Evolutionary conservation across 495 filamentous ascomycete species (phyloP).

Genomic region (Aspergillus avenaceus): DNA sequence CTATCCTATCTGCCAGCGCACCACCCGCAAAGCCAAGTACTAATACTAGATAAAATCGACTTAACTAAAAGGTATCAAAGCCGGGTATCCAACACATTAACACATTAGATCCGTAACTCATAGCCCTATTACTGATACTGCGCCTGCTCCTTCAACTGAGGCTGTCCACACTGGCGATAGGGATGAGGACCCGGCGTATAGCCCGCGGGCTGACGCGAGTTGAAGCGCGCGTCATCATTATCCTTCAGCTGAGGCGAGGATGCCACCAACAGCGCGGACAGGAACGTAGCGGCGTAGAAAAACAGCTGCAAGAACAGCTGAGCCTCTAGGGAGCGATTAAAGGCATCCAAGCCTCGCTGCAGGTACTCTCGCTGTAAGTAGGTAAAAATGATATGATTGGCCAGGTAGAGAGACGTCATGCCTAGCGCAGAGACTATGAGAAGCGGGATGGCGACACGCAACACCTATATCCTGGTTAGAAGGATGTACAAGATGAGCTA

Average conservation of each 20-base stretch:
- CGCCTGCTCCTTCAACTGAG: no score
- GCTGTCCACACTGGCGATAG: no score
- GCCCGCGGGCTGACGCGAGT: not conserved
- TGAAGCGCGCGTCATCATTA: not conserved
- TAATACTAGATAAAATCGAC: no score
- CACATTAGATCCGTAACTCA: no score
- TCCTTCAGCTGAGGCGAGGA: not conserved
- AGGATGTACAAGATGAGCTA: not conserved
- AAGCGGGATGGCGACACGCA: not conserved
- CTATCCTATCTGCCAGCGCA: no score
- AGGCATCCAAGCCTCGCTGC: not conserved
- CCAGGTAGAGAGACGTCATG: not conserved
- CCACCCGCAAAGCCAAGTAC: no score
- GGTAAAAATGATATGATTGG: not conserved
- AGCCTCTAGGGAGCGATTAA: not conserved
- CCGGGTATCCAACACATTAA: no score
- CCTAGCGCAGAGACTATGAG: conserved; percentile 1
- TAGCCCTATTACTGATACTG: no score
- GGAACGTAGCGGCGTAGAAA: conserved; percentile 5
- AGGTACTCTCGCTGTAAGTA: not conserved
- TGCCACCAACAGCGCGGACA: not conserved
- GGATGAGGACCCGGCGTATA: no score
- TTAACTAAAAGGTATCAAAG: no score
- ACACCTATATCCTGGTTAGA: not conserved
- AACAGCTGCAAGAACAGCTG: conserved; percentile 1